Base-by-base conservation (phyloP, 1,139 yeast species). In the Suhomyces ambrosiae region DNA sequence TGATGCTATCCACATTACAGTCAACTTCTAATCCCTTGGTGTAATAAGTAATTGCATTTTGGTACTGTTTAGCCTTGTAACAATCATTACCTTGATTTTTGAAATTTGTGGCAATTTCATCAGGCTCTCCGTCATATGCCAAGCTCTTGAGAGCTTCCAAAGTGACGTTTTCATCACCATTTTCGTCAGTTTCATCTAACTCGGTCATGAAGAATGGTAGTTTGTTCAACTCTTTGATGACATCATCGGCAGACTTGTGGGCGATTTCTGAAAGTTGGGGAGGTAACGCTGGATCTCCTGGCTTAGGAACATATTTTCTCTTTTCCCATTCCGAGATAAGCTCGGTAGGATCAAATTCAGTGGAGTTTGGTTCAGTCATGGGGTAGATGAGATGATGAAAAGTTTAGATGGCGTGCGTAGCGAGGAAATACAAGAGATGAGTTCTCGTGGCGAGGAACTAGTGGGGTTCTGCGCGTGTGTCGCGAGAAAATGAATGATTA, bases 51-150 rank as follows among this genome's bases (percentile, higher is more conserved):
- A 87, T 67, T 0, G 98, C 99, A 47, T 80, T 80, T 42, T 77
- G 73, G 61, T 76, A 92, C 49, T 82, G 79, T 49, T 83, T 86
- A 6, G 66, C 68, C 57, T 78, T 82, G 64, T 74, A 92, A 45
- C 87, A 78, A 15, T 88, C 97, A 56, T 94, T 92, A 8, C 98
- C 99, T 58, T 92, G 97, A 46, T 78, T 82, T 49, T 89, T 89
- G 68, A 90, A 92, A 54, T 89, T 89, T 21, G 79, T 74, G 2
- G 97, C 97, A 32, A 90, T 70, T 54, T 92, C 98, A 51, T 85
- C 81, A 0, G 97, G 97, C 45, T 88, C 96, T 23, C 98, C 98
- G 35, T 92, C 98, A 56, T 87, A 90, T 0, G 95, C 97, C 53
- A 94, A 70, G 9, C 96, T 92, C 56, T 82, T 83, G 45, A 92